Base-by-base conservation (phyloP, 345 rosid genomes). In the Hibiscus trionum region DNA sequence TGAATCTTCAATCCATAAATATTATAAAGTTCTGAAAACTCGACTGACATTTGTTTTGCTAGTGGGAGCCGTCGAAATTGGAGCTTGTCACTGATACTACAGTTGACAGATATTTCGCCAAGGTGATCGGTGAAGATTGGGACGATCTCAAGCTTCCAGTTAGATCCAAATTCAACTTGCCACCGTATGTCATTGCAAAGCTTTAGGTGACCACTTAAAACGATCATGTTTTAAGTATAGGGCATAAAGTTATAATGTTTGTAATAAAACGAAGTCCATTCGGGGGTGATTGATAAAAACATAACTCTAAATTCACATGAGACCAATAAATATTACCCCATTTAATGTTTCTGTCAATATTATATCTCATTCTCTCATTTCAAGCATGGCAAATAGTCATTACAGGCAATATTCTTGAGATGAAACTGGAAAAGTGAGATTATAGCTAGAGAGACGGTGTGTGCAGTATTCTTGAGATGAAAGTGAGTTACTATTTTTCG, bases 21-120 rank as follows among this genome's bases (percentile, higher is more conserved):
- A 31, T 31, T 31, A 4, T 3, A 4, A 31, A 31, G 33, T 31
- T 31, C 4, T 31, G 33, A 4, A 31, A 31, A 2, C 5, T 31
- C 33, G 33, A 31, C 5, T 4, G 33, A 0, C 33, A 0, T 14
- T 50, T 50, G 17, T 50, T 16, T 11, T 21, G 52, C 26, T 80
- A 84, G 98, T 91, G 96, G 98, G 87, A 89, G 80, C 97, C 97
- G 57, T 71, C 86, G n/a, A 83, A 80, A 75, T 66, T 88, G 85
- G 89, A 89, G 74, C 88, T 84, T 31, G 69, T 90, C 56, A 72
- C 76, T 73, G 85, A 86, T 47, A 24, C 50, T 62, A 83, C 80
- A 89, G 90, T 93, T 57, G 90, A 90, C 69, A 50, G 70, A 15
- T 90, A 88, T 79, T 93, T 93, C 75, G 53, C 84, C 57, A 84